Conservation (phyloP, 2,329 filamentous ascomycete species). For the Sclerotinia trifoliorum region DNA sequence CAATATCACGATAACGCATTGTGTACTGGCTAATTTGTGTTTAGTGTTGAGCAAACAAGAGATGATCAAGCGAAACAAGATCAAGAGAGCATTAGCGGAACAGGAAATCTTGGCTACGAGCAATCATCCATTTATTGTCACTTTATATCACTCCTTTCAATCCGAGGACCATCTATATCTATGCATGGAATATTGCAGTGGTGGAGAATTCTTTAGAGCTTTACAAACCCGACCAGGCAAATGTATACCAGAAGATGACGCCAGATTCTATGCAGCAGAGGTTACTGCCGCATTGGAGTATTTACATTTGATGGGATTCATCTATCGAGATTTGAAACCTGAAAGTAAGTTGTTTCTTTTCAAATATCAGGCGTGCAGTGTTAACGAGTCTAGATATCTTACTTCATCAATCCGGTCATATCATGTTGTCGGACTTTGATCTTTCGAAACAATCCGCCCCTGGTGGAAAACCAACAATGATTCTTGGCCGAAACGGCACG, state of each 20-base stretch:
- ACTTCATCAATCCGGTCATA: conserved; percentile 97
- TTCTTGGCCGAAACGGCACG: conserved; percentile 78
- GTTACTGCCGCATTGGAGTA: conserved; percentile 96
- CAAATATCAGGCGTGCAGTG: conserved; percentile 27
- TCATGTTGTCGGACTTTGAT: conserved; percentile 99
- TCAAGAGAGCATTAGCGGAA: conserved; percentile 95
- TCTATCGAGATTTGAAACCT: conserved; percentile 95
- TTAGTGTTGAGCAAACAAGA: conserved; percentile 98
- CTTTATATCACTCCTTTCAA: conserved; percentile 97
- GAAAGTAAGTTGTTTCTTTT: conserved; percentile 68
- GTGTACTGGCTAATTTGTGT: conserved; percentile 33
- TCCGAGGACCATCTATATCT: conserved; percentile 97
- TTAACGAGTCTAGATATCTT: conserved; percentile 73
- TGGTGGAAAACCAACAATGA: conserved; percentile 96
- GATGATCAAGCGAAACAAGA: conserved; percentile 99
- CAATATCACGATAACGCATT: conserved; percentile 22
- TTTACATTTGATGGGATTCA: conserved; percentile 97
- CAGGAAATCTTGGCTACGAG: conserved; percentile 97
- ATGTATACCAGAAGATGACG: conserved; percentile 94
- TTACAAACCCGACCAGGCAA: conserved; percentile 95
- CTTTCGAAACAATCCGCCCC: conserved; percentile 96
- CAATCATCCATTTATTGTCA: conserved; percentile 99
- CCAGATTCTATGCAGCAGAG: conserved; percentile 94
- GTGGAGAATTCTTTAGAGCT: conserved; percentile 96
- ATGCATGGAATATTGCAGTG: conserved; percentile 99